A percentile compares a stretch with the other conserved stretches of the same genome.
Evolutionary conservation across 1,139 yeast genomes (phyloP).

Genomic region (Geotrichum candidum): DNA sequence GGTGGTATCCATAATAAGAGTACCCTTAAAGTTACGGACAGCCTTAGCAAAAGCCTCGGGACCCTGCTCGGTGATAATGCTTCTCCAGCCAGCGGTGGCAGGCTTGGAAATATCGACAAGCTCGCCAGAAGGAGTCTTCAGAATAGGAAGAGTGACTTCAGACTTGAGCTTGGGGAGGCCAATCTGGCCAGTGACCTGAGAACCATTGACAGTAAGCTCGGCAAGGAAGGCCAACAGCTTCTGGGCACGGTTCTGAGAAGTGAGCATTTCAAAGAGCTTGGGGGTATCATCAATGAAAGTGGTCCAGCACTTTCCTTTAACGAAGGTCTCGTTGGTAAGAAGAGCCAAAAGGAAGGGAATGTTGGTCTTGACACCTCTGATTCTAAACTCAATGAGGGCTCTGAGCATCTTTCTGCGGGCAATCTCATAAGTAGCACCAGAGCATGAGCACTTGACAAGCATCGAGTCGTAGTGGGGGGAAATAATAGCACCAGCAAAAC

Average conservation of each 20-base stretch:
- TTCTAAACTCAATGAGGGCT: conserved; percentile 93
- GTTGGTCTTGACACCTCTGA: conserved; percentile 97
- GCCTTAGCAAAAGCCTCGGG: conserved; percentile 85
- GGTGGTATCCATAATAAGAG: conserved; percentile 93
- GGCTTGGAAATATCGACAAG: conserved; percentile 53
- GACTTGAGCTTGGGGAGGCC: conserved; percentile 79
- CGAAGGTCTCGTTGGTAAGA: conserved; percentile 85
- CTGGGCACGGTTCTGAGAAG: conserved; percentile 95
- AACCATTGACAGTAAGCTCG: conserved; percentile 90
- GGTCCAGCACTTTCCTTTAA: conserved; percentile 91
- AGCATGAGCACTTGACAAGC: conserved; percentile 95
- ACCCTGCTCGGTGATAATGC: conserved; percentile 73
- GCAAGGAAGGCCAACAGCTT: conserved; percentile 84
- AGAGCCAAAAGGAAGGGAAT: conserved; percentile 94
- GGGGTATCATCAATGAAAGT: conserved; percentile 98
- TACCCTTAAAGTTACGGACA: conserved; percentile 78
- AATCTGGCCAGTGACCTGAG: conserved; percentile 89
- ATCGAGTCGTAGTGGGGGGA: conserved; percentile 97
- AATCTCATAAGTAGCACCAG: conserved; percentile 94
- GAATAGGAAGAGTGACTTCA: conserved; percentile 68
- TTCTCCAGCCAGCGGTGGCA: conserved; percentile 83
- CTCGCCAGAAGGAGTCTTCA: conserved; percentile 57
- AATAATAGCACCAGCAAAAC: conserved; percentile 96
- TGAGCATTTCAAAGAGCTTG: conserved; percentile 86
- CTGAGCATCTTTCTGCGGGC: conserved; percentile 96